These are phyloP conservation scores for Paraconiothyrium brasiliense DNA, from an alignment of 2,329 filamentous ascomycete species.

Conservation along the genomic window DNA sequence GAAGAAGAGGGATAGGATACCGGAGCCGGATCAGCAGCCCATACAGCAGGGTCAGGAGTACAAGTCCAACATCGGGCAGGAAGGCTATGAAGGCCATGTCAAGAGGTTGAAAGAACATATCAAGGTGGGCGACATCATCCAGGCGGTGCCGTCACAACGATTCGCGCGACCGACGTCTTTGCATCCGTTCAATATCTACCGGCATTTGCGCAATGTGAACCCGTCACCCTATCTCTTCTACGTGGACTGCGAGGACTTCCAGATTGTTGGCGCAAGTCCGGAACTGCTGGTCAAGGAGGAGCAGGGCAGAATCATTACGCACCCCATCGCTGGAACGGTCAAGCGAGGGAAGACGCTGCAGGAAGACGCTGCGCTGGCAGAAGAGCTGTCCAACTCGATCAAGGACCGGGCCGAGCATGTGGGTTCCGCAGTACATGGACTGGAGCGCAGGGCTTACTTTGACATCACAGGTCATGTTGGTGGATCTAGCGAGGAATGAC, in stretches of 20 bases:
- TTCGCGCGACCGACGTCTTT: conserved; percentile 88
- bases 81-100: conserved; percentile 92
- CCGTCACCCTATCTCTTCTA: conserved; percentile 98
- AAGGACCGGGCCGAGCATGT: conserved; percentile 73
- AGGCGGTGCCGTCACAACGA: conserved; percentile 93
- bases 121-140: conserved; percentile 91
- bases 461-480: conserved; percentile 85
- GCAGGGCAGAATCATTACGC: conserved; percentile 86
- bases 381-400: conserved; percentile 78
- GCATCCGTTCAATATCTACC: conserved; percentile 98
- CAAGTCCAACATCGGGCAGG: conserved; percentile 88
- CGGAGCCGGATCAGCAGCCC: conserved; percentile 78
- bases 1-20: conserved; percentile 74
- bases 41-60: conserved; percentile 80
- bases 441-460: conserved; percentile 68
- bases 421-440: conserved; percentile 20
- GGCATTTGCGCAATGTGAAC: conserved; percentile 95
- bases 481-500: conserved; percentile 95
- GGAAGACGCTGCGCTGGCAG: conserved; percentile 82
- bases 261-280: conserved; percentile 93
- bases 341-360: conserved; percentile 82
- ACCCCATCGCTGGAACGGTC: conserved; percentile 96
- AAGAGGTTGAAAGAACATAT: conserved; percentile 89
- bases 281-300: conserved; percentile 95
- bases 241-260: conserved; percentile 88